A percentile compares a stretch with the other conserved stretches of the same genome.
phyloP scores from a whole-genome alignment of 2,329 filamentous ascomycete genomes.

The Sordariomycetes sp. region DNA sequence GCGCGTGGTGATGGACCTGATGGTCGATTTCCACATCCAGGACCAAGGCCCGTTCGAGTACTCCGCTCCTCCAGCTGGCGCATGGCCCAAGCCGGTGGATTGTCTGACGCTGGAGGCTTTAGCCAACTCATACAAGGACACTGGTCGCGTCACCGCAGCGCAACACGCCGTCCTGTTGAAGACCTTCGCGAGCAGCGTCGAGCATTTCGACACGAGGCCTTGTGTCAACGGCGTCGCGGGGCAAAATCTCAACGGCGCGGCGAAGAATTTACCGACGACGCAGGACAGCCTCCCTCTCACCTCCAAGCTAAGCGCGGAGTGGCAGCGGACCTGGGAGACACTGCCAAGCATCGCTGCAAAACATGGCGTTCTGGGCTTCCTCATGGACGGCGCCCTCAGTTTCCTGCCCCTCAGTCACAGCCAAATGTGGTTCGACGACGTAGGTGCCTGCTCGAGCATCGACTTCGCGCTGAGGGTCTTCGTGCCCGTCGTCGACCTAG shows the following conservation, averaged over 20 bases:
- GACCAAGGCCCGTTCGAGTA: slow-evolving; percentile 27
- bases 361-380: slow-evolving; percentile 27
- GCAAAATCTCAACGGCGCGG: slow-evolving; percentile 32
- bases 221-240: slow-evolving; percentile 29
- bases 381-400: slow-evolving; percentile 32
- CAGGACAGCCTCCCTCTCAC: slow-evolving; percentile 20
- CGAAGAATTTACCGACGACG: slow-evolving; percentile 28
- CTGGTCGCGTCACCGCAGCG: slow-evolving; percentile 14
- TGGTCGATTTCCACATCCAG: slow-evolving; percentile 35
- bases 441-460: slow-evolving; percentile 31
- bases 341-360: slow-evolving; percentile 19
- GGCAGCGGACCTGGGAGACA: slow-evolving; percentile 18
- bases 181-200: slow-evolving; percentile 17
- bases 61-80: slow-evolving; percentile 21
- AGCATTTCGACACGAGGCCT: slow-evolving; percentile 23
- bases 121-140: slow-evolving; percentile 8
- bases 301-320: slow-evolving; percentile 29
- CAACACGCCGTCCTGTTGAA: slow-evolving; percentile 11
- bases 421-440: slow-evolving; percentile 32
- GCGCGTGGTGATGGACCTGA: slow-evolving; percentile 29
- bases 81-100: slow-evolving; percentile 11
- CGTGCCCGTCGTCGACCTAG: slow-evolving; percentile 23
- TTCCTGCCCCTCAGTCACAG: slow-evolving; percentile 33
- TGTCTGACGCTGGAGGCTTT: slow-evolving; percentile 10
- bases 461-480: slow-evolving; percentile 40